Base-by-base conservation (phyloP, 345 rosid species). In the Camelina hispida region DNA sequence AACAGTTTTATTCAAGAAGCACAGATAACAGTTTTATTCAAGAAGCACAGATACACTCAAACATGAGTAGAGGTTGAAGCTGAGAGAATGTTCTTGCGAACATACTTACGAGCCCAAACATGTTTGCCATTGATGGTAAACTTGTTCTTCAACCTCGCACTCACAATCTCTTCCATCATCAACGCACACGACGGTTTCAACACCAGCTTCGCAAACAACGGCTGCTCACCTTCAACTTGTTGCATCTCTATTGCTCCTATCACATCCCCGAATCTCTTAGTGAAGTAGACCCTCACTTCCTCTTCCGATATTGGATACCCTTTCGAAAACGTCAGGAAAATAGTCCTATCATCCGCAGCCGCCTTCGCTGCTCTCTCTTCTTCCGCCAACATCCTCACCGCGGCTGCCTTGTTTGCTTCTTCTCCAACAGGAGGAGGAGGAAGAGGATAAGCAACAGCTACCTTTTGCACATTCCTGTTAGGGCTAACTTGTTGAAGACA, bases 111-210 rank as follows among this genome's bases (percentile, higher is more conserved):
- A 13, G 85, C 91, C 91, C 96, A 88, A 32, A 85, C 89, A 71
- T 93, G 93, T 78, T 91, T 91, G 0, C 97, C 91, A 59, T 91
- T 78, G 30, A 91, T 89, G 48, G 85, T 76, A 72, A 79, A 89
- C 70, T 91, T 93, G 0, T 78, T 87, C 40, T 78, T 89, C n/a
- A 20, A 23, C 35, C 30, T 74, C 8, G 66, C 76, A 6, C 22
- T 67, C 6, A 91, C 84, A 2, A 91, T 51, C 10, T 72, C 59
- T 1, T 61, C 57, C 9, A 87, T 77, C 10, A 20, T 40, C 2
- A 51, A 43, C 1, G 65, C 57, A 8, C 67, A 53, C 0, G 1
- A 30, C 25, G 8, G 23, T 8, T 42, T 61, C 58, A 88, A 60
- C 16, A 89, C 83, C 25, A 91, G 83, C 1, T 80, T 81, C 2